These are phyloP conservation scores for Fraxinus baroniana DNA, from an alignment of 305 asterid species.

Conservation along the genomic window DNA sequence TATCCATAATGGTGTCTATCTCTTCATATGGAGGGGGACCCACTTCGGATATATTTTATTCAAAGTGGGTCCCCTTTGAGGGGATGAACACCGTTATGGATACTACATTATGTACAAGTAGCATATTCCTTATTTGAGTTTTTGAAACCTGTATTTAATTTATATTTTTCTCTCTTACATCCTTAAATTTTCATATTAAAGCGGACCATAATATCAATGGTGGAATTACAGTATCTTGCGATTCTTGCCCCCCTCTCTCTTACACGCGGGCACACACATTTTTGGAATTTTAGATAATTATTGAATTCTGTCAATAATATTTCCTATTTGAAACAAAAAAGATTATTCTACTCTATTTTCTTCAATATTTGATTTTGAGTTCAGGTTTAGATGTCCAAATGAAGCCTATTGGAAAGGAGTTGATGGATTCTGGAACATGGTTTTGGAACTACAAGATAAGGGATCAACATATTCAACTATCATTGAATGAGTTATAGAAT, in stretches of 20 bases:
- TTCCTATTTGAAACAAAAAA: neutral
- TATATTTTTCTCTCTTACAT: neutral
- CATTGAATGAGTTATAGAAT: constrained; percentile 56
- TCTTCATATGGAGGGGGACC: too few relatives aligned
- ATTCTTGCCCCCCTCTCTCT: neutral
- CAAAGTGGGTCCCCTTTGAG: too few relatives aligned
- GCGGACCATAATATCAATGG: neutral
- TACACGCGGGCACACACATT: neutral
- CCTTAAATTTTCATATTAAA: neutral
- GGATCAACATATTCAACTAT: constrained; percentile 68
- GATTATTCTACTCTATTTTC: neutral
- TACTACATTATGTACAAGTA: too few relatives aligned
- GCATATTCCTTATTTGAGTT: neutral
- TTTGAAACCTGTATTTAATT: neutral
- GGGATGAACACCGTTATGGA: too few relatives aligned
- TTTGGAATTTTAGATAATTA: neutral
- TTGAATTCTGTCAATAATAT: neutral
- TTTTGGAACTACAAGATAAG: constrained; percentile 69
- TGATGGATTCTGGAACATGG: constrained; percentile 91
- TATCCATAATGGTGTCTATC: too few relatives aligned
- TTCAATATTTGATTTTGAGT: constrained; percentile 18
- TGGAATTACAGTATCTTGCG: neutral
- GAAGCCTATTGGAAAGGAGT: constrained; percentile 56
- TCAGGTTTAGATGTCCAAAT: constrained; percentile 65
- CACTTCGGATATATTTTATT: too few relatives aligned